These are phyloP conservation scores for Phytophthora rubi DNA, from an alignment of 352 stramenopile genomes.

Conservation along the genomic window DNA sequence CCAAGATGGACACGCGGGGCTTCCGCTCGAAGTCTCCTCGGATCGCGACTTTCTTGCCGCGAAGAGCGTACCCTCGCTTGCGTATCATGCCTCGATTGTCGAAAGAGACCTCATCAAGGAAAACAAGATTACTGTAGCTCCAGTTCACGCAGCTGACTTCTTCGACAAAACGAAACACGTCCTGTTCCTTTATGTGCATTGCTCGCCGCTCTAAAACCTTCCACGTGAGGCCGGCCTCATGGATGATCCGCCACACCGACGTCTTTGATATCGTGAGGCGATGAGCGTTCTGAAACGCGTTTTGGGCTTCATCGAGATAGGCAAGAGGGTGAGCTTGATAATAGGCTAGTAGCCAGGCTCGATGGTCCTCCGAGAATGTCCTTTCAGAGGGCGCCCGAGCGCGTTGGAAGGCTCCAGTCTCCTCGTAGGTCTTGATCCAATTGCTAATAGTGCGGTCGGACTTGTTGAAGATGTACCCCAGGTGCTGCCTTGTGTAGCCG, in stretches of 20 bases:
- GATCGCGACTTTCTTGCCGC: background rate
- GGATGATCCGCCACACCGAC: background rate
- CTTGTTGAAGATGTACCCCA: constrained; percentile 35
- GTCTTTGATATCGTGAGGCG: background rate
- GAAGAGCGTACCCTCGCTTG: background rate
- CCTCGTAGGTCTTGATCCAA: constrained; percentile 31
- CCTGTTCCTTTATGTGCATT: background rate
- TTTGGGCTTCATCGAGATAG: constrained; percentile 34
- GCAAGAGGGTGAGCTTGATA: constrained; percentile 18
- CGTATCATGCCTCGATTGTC: background rate
- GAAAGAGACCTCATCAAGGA: background rate
- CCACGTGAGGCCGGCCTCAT: background rate
- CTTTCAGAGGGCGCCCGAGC: background rate
- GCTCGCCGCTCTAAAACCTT: background rate
- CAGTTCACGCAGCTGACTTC: background rate
- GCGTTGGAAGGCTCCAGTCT: constrained; percentile 23
- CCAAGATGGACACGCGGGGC: background rate
- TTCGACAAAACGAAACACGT: background rate
- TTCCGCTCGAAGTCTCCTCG: background rate
- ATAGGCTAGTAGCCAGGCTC: constrained; percentile 16
- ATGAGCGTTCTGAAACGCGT: background rate
- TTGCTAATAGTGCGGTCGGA: constrained; percentile 27
- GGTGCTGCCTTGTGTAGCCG: constrained; percentile 13
- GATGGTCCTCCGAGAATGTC: constrained; percentile 24
- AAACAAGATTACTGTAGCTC: background rate